Conservation (phyloP, 1,284 basidiomycete genomes). For the Ceratobasidium papillatum region DNA sequence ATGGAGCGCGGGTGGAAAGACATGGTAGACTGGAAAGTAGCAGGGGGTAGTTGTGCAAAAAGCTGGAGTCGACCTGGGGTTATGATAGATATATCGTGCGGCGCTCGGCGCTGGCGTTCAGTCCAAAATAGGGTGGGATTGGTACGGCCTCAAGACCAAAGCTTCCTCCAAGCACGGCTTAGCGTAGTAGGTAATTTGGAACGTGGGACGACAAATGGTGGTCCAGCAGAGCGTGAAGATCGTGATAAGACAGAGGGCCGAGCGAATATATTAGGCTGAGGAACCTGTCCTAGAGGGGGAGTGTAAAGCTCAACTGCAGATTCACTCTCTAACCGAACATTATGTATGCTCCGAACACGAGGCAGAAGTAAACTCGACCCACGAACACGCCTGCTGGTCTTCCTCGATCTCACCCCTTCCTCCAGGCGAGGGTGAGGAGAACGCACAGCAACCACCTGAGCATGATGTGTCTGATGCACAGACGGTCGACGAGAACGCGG, state of each 20-base stretch:
- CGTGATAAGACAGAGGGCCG: conserved; percentile 2
- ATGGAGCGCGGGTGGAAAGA: conserved; percentile 38
- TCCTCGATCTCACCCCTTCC: conserved; percentile 7
- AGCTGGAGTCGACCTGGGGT: not conserved
- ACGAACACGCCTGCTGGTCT: conserved; percentile 2
- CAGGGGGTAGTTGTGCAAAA: not conserved
- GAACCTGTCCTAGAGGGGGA: conserved; percentile 35
- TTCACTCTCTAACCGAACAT: not conserved
- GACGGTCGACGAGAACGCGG: conserved; percentile 11
- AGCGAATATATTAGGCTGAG: conserved; percentile 33
- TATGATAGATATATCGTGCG: conserved; percentile 8
- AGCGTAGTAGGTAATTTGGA: conserved; percentile 31
- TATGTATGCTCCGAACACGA: conserved; percentile 36
- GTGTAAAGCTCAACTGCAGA: conserved; percentile 29
- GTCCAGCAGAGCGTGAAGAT: conserved; percentile 14
- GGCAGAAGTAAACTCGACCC: conserved; percentile 14
- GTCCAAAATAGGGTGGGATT: conserved; percentile 9
- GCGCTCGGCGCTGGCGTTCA: conserved; percentile 36
- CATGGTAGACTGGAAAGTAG: not conserved
- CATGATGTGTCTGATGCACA: conserved; percentile 1
- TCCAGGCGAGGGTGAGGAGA: conserved; percentile 27
- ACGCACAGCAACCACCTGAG: conserved; percentile 20
- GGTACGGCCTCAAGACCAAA: conserved; percentile 22
- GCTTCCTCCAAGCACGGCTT: conserved; percentile 31
- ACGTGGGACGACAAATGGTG: conserved; percentile 19